phyloP scores from a whole-genome alignment of 148 eudicot species.

The Vaccinium darrowii region DNA sequence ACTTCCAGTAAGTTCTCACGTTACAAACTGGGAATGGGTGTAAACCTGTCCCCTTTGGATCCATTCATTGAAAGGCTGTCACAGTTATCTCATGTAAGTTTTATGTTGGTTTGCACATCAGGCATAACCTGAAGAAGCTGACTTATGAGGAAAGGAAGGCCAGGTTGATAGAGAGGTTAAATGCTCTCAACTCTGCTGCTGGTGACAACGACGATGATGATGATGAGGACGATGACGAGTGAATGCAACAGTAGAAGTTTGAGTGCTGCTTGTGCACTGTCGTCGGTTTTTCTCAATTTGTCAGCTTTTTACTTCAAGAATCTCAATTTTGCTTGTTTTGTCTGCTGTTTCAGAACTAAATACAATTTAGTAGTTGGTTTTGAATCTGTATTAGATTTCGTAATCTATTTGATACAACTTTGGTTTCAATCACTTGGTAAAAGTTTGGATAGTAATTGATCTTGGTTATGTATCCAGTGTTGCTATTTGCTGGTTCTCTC shows the following conservation, averaged over 20 bases:
- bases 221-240: conserved; percentile 50
- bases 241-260: conserved; percentile 16
- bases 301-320: conserved; percentile 1
- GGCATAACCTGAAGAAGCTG: conserved; percentile 69
- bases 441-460: not conserved
- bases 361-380: not conserved
- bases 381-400: not conserved
- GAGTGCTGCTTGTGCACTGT: not conserved
- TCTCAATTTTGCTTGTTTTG: conserved; percentile 3
- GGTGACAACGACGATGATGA: conserved; percentile 32
- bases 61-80: not conserved
- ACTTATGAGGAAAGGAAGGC: conserved; percentile 69
- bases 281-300: not conserved
- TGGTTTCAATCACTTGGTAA: not conserved
- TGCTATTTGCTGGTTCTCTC: not conserved
- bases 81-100: not conserved
- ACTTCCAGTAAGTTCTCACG: too few relatives aligned
- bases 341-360: not conserved
- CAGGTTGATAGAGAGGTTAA: conserved; percentile 55
- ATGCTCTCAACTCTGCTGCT: conserved; percentile 63
- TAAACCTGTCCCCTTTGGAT: too few relatives aligned
- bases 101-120: conserved; percentile 10
- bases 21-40: too few relatives aligned
- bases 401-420: not conserved
- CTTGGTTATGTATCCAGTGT: not conserved